Percentiles rank a stretch among this genome's conserved stretches.
Conservation (phyloP, 306 rosid species). For the Rosa chinensis region DNA sequence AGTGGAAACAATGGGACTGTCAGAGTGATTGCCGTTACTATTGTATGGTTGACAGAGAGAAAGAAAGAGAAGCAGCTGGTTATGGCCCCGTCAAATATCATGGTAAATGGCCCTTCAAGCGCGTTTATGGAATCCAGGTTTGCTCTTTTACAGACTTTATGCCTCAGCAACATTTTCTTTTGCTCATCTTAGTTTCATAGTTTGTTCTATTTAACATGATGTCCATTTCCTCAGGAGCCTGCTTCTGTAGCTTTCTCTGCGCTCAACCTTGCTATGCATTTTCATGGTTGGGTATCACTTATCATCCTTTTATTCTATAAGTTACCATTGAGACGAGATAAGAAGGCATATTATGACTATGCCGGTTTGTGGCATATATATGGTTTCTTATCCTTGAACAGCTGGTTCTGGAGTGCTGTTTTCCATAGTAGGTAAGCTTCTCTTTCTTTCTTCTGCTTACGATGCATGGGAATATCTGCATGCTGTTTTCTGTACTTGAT, state of each 20-base stretch:
- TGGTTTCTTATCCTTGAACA: slow-evolving; percentile 55
- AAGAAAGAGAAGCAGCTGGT: slow-evolving; percentile 47
- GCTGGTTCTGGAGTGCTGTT: slow-evolving; percentile 75
- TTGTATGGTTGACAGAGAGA: slow-evolving; percentile 71
- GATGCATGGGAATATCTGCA: slow-evolving; percentile 2
- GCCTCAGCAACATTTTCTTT: slow-evolving; percentile 12
- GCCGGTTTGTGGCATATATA: slow-evolving; percentile 62
- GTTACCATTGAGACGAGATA: slow-evolving; percentile 53
- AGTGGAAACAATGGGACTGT: slow-evolving; percentile 71
- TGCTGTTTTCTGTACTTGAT: neutral
- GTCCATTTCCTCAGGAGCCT: slow-evolving; percentile 57
- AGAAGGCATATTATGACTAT: slow-evolving; percentile 54
- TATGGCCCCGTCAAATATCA: slow-evolving; percentile 60
- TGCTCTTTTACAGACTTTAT: slow-evolving; percentile 25
- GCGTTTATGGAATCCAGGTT: slow-evolving; percentile 73
- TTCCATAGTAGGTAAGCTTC: slow-evolving; percentile 69
- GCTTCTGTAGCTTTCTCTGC: slow-evolving; percentile 68
- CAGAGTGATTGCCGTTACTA: slow-evolving; percentile 58
- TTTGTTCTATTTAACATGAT: slow-evolving; percentile 20
- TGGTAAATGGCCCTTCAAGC: slow-evolving; percentile 84
- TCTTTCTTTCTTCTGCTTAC: neutral
- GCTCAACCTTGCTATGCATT: slow-evolving; percentile 70
- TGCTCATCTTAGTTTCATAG: slow-evolving; percentile 11
- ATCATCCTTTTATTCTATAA: slow-evolving; percentile 54
- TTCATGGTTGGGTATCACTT: slow-evolving; percentile 77